A percentile compares a stretch with the other conserved stretches of the same genome.
Conservation (phyloP, 2,329 filamentous ascomycete genomes). For the Penicillium corylophilum region DNA sequence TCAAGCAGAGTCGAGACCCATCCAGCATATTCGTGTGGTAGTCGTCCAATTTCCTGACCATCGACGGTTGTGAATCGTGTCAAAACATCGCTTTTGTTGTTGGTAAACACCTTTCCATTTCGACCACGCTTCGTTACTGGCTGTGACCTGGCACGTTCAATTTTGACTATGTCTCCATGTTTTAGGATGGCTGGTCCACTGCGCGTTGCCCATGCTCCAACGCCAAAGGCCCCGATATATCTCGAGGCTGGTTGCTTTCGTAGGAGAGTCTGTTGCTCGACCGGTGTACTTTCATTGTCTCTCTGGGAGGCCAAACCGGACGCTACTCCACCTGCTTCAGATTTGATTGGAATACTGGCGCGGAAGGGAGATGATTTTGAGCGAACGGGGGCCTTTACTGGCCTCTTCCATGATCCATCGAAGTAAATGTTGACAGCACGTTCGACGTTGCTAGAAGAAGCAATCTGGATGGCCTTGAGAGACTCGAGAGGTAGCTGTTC, state of each 20-base stretch:
- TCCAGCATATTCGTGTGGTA: slow-evolving; percentile 80
- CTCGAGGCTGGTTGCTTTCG: slow-evolving; percentile 53
- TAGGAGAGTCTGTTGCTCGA: slow-evolving; percentile 13
- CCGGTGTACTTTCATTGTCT: neutral
- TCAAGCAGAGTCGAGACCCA: slow-evolving; percentile 94
- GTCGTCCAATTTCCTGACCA: slow-evolving; percentile 79
- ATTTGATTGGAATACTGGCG: slow-evolving; percentile 7
- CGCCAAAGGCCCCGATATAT: slow-evolving; percentile 90
- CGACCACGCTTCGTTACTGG: slow-evolving; percentile 52
- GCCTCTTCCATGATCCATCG: slow-evolving; percentile 60
- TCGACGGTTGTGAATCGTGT: slow-evolving; percentile 82
- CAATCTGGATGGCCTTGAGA: slow-evolving; percentile 49
- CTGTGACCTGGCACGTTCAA: slow-evolving; percentile 80
- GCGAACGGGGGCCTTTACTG: slow-evolving; percentile 7
- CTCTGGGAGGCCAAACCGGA: neutral
- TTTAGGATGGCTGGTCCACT: slow-evolving; percentile 74
- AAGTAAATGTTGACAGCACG: slow-evolving; percentile 64
- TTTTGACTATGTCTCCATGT: slow-evolving; percentile 78
- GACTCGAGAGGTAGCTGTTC: slow-evolving; percentile 47
- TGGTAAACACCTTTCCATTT: slow-evolving; percentile 45
- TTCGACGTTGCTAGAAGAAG: slow-evolving; percentile 55
- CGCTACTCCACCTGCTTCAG: neutral
- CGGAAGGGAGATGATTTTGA: slow-evolving; percentile 10
- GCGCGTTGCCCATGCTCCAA: slow-evolving; percentile 85
- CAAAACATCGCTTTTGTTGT: slow-evolving; percentile 75